Evolutionary conservation across 2,329 filamentous ascomycete species (phyloP).

Genomic region (Paracoccidioides brasiliensis): DNA sequence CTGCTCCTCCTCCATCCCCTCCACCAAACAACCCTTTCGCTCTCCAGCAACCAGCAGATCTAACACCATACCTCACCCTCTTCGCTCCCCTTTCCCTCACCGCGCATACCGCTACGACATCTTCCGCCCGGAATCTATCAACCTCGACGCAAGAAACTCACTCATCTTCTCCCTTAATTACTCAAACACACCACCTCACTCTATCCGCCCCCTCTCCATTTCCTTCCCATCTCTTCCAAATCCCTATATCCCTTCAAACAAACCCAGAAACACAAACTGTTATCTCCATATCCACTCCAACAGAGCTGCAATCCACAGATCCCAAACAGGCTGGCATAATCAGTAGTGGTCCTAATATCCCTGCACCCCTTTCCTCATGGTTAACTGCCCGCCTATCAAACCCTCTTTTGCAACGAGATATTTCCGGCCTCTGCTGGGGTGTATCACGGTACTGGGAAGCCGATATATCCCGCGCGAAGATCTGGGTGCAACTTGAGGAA

Average conservation of each 20-base stretch:
- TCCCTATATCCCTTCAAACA: constrained; percentile 24
- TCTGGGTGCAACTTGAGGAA: constrained; percentile 20
- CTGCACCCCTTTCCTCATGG: constrained; percentile 22
- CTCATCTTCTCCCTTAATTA: constrained; percentile 8
- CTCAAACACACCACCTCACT: constrained; percentile 24
- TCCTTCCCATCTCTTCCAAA: constrained; percentile 20
- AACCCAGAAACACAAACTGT: constrained; percentile 24
- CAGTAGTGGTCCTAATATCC: constrained; percentile 9
- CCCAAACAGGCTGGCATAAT: constrained; percentile 7
- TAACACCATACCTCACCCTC: constrained; percentile 55
- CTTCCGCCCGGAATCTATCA: neutral
- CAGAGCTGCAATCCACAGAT: constrained; percentile 5
- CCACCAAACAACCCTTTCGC: constrained; percentile 53
- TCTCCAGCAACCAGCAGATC: constrained; percentile 39
- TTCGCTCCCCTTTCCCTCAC: constrained; percentile 55
- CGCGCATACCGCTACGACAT: constrained; percentile 15
- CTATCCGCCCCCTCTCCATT: constrained; percentile 27
- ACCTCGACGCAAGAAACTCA: constrained; percentile 10
- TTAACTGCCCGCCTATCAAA: constrained; percentile 23
- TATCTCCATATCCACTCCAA: constrained; percentile 20
- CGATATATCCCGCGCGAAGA: constrained; percentile 22
- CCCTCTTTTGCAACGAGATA: constrained; percentile 23
- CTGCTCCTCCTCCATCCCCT: constrained; percentile 19
- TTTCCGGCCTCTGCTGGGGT: constrained; percentile 31
- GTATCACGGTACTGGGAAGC: constrained; percentile 32